Evolutionary conservation across 225 moss, liverwort and hornwort species (phyloP).

Genomic region (Climacium dendroides): DNA sequence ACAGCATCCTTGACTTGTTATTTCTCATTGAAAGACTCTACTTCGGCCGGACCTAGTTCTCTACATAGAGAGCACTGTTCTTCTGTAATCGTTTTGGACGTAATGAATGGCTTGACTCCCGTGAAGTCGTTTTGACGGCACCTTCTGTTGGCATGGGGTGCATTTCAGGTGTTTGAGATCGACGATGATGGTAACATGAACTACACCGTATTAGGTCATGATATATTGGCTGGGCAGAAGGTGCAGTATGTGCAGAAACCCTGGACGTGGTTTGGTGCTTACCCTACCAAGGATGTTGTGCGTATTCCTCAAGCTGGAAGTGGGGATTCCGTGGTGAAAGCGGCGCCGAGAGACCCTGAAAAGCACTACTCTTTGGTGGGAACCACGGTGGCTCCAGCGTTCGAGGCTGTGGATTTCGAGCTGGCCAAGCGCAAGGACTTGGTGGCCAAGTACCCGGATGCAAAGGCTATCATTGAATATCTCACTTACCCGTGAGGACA

Average conservation of each 20-base stretch:
- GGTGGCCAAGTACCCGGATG: constrained; percentile 29
- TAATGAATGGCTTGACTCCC: neutral
- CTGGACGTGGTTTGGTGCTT: constrained; percentile 76
- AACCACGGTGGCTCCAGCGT: constrained; percentile 73
- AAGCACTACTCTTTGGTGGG: constrained; percentile 58
- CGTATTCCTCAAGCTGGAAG: constrained; percentile 1
- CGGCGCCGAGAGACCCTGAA: constrained; percentile 26
- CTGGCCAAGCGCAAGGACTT: constrained; percentile 33
- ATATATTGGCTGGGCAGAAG: constrained; percentile 51
- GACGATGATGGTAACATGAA: constrained; percentile 37
- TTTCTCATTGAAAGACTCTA: neutral
- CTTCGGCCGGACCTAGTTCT: neutral
- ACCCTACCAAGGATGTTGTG: constrained; percentile 52
- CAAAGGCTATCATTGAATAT: constrained; percentile 40
- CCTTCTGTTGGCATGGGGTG: neutral
- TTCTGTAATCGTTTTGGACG: neutral
- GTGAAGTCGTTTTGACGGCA: neutral
- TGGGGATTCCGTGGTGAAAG: constrained; percentile 1
- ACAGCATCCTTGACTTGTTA: neutral
- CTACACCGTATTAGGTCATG: constrained; percentile 50
- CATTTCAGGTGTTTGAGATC: constrained; percentile 58
- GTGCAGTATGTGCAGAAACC: constrained; percentile 54
- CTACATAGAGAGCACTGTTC: neutral
- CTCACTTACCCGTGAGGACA: constrained; percentile 11
- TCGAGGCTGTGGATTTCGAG: constrained; percentile 62